These are phyloP conservation scores for Ophiorrhiza pumila DNA, from an alignment of 257 asterid genomes.

Conservation along the genomic window DNA sequence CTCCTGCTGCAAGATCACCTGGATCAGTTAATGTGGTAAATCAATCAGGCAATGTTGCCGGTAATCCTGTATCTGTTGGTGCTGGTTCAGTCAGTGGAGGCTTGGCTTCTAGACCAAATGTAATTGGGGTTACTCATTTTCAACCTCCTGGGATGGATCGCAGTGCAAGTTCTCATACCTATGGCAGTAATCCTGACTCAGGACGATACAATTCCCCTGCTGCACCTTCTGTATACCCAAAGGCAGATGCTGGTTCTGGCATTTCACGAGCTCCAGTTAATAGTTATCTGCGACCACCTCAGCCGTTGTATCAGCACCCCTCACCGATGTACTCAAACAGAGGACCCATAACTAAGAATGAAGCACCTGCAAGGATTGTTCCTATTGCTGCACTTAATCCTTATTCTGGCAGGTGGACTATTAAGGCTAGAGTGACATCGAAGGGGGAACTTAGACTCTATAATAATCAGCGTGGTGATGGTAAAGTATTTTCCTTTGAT, in stretches of 20 bases:
- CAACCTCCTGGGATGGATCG: slow-evolving; percentile 37
- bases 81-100: slow-evolving; percentile 29
- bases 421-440: slow-evolving; percentile 86
- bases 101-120: slow-evolving; percentile 38
- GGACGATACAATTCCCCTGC: slow-evolving; percentile 37
- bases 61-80: slow-evolving; percentile 32
- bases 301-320: slow-evolving; percentile 53
- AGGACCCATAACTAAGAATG: slow-evolving; percentile 82
- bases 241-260: slow-evolving; percentile 43
- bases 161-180: slow-evolving; percentile 33
- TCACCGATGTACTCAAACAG: slow-evolving; percentile 61
- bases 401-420: slow-evolving; percentile 86
- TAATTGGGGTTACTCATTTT: slow-evolving; percentile 35
- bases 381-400: slow-evolving; percentile 89
- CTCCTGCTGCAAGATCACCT: slow-evolving; percentile 38
- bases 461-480: slow-evolving; percentile 75
- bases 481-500: slow-evolving; percentile 92
- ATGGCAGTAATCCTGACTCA: slow-evolving; percentile 38
- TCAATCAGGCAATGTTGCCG: slow-evolving; percentile 34
- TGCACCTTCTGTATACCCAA: slow-evolving; percentile 36
- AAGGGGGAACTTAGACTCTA: slow-evolving; percentile 75
- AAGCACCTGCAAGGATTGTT: slow-evolving; percentile 66
- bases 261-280: slow-evolving; percentile 42
- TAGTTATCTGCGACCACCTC: slow-evolving; percentile 64
- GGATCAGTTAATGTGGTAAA: slow-evolving; percentile 38